Evolutionary conservation across 352 stramenopile species (phyloP).

Genomic region (Pythium utonaiense): DNA sequence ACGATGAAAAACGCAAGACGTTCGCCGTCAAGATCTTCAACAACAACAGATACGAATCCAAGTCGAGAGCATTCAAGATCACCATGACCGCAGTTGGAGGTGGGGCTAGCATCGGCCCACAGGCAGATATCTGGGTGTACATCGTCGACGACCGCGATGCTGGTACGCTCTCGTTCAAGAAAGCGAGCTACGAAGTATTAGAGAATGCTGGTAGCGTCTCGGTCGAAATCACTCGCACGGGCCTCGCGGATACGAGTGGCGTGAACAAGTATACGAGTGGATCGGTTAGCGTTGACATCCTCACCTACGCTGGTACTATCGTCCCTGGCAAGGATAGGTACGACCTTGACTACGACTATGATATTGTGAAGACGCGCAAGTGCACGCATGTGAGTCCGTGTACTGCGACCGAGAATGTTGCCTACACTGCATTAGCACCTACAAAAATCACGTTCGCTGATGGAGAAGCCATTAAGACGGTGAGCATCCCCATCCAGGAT

Average conservation of each 20-base stretch:
- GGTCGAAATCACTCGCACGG: constrained; percentile 47
- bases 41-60: constrained; percentile 55
- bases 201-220: constrained; percentile 46
- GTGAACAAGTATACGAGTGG: constrained; percentile 67
- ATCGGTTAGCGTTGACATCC: constrained; percentile 48
- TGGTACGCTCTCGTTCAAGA: constrained; percentile 57
- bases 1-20: constrained; percentile 45
- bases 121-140: constrained; percentile 57
- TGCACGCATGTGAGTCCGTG: constrained; percentile 70
- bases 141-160: constrained; percentile 75
- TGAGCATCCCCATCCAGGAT: constrained; percentile 53
- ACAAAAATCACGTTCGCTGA: constrained; percentile 52
- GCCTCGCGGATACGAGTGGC: constrained; percentile 35
- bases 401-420: constrained; percentile 35
- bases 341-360: constrained; percentile 54
- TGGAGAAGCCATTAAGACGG: constrained; percentile 34
- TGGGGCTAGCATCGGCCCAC: constrained; percentile 44
- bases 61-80: constrained; percentile 48
- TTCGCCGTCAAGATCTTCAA: constrained; percentile 73
- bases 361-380: constrained; percentile 35
- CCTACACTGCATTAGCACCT: constrained; percentile 45
- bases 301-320: constrained; percentile 53
- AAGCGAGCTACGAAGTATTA: constrained; percentile 53
- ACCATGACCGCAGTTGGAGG: constrained; percentile 43
- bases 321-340: constrained; percentile 42